Evolutionary conservation across 495 filamentous ascomycete species (phyloP).

Genomic region (Tuber calosporum): DNA sequence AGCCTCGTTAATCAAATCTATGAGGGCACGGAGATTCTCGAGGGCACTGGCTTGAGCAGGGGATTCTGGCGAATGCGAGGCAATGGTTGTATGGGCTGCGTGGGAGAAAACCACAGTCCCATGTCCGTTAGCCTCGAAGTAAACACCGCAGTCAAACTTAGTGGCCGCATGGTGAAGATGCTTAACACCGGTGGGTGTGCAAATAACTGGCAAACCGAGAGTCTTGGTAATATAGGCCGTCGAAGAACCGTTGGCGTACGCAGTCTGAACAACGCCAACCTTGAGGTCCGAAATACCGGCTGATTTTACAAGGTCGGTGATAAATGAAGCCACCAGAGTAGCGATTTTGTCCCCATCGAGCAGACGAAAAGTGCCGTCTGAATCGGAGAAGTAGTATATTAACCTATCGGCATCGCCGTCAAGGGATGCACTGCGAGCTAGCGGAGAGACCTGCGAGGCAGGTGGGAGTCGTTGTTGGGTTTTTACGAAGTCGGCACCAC

Average conservation of each 20-base stretch:
- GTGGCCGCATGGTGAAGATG: constrained; percentile 91
- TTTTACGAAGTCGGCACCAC: constrained; percentile 95
- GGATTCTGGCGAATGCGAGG: constrained; percentile 70
- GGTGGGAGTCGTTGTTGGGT: constrained; percentile 88
- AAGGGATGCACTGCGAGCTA: constrained; percentile 82
- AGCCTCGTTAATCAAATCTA: constrained; percentile 91
- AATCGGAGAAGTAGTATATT: constrained; percentile 88
- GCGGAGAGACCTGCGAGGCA: constrained; percentile 61
- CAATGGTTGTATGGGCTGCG: constrained; percentile 67
- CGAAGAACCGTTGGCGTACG: constrained; percentile 94
- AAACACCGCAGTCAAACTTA: constrained; percentile 87
- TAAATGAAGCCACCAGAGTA: constrained; percentile 86
- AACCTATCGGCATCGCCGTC: constrained; percentile 94
- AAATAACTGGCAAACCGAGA: constrained; percentile 81
- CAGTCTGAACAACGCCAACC: constrained; percentile 92
- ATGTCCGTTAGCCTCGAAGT: constrained; percentile 98
- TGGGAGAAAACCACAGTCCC: constrained; percentile 92
- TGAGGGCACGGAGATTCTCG: constrained; percentile 69
- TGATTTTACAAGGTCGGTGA: constrained; percentile 73
- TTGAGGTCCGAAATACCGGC: constrained; percentile 73
- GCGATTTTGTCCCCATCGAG: constrained; percentile 96
- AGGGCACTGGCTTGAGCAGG: constrained; percentile 82
- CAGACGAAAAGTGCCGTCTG: constrained; percentile 73
- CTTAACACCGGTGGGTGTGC: constrained; percentile 94
- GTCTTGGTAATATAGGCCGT: constrained; percentile 84